Evolutionary conservation across 371 early-diverging fungal genomes (phyloP).

Genomic region (Actinomucor elegans): DNA sequence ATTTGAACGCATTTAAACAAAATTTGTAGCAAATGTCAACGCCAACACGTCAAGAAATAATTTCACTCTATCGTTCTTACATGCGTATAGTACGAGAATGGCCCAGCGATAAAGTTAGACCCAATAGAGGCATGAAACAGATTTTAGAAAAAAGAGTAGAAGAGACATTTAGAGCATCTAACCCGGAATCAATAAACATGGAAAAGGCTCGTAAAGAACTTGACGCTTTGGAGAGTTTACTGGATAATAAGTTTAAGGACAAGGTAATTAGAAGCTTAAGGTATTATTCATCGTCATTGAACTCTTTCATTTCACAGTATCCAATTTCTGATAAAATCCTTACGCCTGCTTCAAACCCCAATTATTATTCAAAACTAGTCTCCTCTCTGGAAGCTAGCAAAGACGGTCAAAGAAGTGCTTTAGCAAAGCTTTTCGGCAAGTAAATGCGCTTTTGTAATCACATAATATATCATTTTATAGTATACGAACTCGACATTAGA

Average conservation of each 20-base stretch:
- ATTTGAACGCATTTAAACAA: background rate
- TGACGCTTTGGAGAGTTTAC: slow-evolving; percentile 48
- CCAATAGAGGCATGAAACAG: slow-evolving; percentile 61
- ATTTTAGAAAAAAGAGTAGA: slow-evolving; percentile 52
- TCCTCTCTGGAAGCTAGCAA: slow-evolving; percentile 52
- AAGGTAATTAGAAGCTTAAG: too few species aligned
- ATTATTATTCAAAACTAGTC: slow-evolving; percentile 58
- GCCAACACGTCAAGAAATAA: slow-evolving; percentile 27
- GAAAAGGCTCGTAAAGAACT: slow-evolving; percentile 43
- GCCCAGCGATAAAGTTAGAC: slow-evolving; percentile 63
- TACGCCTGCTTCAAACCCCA: slow-evolving; percentile 60
- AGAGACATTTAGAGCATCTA: slow-evolving; percentile 45
- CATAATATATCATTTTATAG: too few species aligned
- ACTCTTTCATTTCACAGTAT: slow-evolving; percentile 34
- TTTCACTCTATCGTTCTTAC: slow-evolving; percentile 51
- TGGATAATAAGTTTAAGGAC: slow-evolving; percentile 54
- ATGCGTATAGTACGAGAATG: slow-evolving; percentile 54
- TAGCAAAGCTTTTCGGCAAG: slow-evolving; percentile 22
- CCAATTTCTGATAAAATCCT: slow-evolving; percentile 59
- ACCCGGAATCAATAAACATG: slow-evolving; percentile 26
- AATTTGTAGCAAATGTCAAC: slow-evolving; percentile 10
- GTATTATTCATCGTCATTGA: too few species aligned
- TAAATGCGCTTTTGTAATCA: too few species aligned
- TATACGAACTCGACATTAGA: too few species aligned
- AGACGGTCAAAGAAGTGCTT: slow-evolving; percentile 41